Percentiles rank a stretch among this genome's conserved stretches.
These are phyloP conservation scores for Dendryphion nanum DNA, from an alignment of 2,329 filamentous ascomycete genomes.

Conservation along the genomic window DNA sequence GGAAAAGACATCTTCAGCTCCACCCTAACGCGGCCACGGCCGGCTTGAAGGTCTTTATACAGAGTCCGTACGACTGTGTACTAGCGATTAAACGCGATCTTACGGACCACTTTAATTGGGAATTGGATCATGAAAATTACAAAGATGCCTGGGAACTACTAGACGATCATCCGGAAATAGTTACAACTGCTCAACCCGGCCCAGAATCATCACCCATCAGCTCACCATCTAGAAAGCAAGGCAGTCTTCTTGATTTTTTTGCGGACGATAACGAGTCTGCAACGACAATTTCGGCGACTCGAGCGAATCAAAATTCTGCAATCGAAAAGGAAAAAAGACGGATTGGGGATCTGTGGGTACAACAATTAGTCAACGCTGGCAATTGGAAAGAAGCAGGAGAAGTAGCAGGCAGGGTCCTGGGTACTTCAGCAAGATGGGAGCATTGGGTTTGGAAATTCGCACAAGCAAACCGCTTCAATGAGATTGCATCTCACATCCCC, in stretches of 20 bases:
- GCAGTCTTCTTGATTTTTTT: constrained; percentile 65
- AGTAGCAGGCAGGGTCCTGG: constrained; percentile 79
- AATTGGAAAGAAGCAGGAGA: constrained; percentile 78
- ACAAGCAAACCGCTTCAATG: constrained; percentile 80
- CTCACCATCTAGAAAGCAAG: constrained; percentile 44
- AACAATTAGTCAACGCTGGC: constrained; percentile 72
- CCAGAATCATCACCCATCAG: constrained; percentile 40
- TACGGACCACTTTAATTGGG: constrained; percentile 80
- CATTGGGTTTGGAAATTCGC: constrained; percentile 95
- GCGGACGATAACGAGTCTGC: constrained; percentile 65
- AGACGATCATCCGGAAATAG: constrained; percentile 78
- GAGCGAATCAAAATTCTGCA: constrained; percentile 57
- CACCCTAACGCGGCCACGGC: constrained; percentile 53
- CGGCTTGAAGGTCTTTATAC: constrained; percentile 83
- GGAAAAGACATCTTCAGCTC: constrained; percentile 25
- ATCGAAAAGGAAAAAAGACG: constrained; percentile 84
- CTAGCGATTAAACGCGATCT: constrained; percentile 84
- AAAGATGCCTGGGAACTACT: constrained; percentile 86
- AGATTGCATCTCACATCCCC: constrained; percentile 83
- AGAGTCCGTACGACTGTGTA: constrained; percentile 96
- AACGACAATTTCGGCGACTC: constrained; percentile 60
- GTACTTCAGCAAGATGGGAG: constrained; percentile 81
- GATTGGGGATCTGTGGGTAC: constrained; percentile 91
- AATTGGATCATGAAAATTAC: constrained; percentile 77
- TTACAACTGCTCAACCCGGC: constrained; percentile 42